phyloP scores from a whole-genome alignment of 2,329 filamentous ascomycete species.

The Pezizomycotina sp. region DNA sequence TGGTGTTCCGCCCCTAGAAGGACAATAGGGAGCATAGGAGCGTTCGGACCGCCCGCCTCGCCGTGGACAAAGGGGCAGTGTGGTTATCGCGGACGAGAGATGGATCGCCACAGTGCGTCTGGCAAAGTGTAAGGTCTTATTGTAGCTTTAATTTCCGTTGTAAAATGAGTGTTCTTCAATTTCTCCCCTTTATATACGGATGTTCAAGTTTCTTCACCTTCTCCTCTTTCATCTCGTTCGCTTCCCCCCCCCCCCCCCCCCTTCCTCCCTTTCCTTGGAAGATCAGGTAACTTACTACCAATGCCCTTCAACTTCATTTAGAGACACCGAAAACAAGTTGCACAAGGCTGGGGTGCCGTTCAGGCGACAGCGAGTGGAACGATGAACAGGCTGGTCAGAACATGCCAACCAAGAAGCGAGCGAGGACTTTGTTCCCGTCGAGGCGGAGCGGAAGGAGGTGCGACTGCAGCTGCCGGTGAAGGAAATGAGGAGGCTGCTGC shows the following conservation, averaged over 20 bases:
- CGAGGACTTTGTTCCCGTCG: slow-evolving; percentile 38
- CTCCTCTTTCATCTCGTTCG: neutral
- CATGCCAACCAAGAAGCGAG: slow-evolving; percentile 69
- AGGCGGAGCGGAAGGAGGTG: slow-evolving; percentile 34
- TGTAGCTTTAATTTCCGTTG: neutral
- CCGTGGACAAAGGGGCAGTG: slow-evolving; percentile 47
- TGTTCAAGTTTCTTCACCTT: too few species aligned
- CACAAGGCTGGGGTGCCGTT: slow-evolving; percentile 72
- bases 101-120: slow-evolving; percentile 32
- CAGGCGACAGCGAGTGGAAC: slow-evolving; percentile 70
- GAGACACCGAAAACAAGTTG: slow-evolving; percentile 75
- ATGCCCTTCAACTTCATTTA: slow-evolving; percentile 31
- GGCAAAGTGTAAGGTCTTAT: slow-evolving; percentile 21
- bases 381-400: slow-evolving; percentile 84
- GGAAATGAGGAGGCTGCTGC: slow-evolving; percentile 23
- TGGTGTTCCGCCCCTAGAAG: neutral
- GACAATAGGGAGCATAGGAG: slow-evolving; percentile 29
- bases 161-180: neutral
- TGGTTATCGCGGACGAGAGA: slow-evolving; percentile 38
- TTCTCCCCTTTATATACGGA: neutral
- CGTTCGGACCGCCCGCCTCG: slow-evolving; percentile 25
- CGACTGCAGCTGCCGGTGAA: slow-evolving; percentile 30
- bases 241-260: neutral
- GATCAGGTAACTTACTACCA: slow-evolving; percentile 3
- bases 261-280: slow-evolving; percentile 4